phyloP scores from a whole-genome alignment of 1,284 basidiomycete species.

The Cryptococcus amylolentus region DNA sequence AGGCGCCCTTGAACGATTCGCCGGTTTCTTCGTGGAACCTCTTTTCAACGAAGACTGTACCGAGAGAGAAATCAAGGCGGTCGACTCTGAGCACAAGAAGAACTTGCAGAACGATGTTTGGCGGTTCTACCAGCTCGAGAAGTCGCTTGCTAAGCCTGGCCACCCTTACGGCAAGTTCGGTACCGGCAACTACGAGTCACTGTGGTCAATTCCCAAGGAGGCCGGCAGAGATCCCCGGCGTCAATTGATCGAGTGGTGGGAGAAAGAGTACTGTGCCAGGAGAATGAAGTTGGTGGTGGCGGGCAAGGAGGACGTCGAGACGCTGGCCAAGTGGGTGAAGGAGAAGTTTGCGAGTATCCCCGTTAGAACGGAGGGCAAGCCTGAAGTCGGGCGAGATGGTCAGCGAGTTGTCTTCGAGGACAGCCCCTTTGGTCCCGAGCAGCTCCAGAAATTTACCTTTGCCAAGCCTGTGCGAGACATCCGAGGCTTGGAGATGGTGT shows the following conservation, averaged over 20 bases:
- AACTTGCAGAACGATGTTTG: slow-evolving; percentile 93
- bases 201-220: slow-evolving; percentile 60
- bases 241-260: slow-evolving; percentile 94
- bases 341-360: slow-evolving; percentile 44
- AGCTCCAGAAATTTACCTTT: slow-evolving; percentile 70
- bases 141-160: slow-evolving; percentile 72
- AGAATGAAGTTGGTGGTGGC: slow-evolving; percentile 89
- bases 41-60: slow-evolving; percentile 85
- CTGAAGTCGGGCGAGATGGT: slow-evolving; percentile 37
- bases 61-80: slow-evolving; percentile 90
- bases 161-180: slow-evolving; percentile 92
- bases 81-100: slow-evolving; percentile 98
- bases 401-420: slow-evolving; percentile 60
- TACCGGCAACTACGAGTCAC: slow-evolving; percentile 80
- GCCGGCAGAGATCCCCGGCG: slow-evolving; percentile 81
- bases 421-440: slow-evolving; percentile 69
- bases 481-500: slow-evolving; percentile 80
- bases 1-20: slow-evolving; percentile 84
- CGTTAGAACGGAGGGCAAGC: slow-evolving; percentile 37
- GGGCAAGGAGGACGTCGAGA: slow-evolving; percentile 66
- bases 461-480: slow-evolving; percentile 89
- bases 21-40: slow-evolving; percentile 91
- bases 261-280: slow-evolving; percentile 85
- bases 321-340: slow-evolving; percentile 44
- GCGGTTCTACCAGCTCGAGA: slow-evolving; percentile 96